Base-by-base conservation (phyloP, 1,284 basidiomycete species). In the Sanguinoderma infundibulare region DNA sequence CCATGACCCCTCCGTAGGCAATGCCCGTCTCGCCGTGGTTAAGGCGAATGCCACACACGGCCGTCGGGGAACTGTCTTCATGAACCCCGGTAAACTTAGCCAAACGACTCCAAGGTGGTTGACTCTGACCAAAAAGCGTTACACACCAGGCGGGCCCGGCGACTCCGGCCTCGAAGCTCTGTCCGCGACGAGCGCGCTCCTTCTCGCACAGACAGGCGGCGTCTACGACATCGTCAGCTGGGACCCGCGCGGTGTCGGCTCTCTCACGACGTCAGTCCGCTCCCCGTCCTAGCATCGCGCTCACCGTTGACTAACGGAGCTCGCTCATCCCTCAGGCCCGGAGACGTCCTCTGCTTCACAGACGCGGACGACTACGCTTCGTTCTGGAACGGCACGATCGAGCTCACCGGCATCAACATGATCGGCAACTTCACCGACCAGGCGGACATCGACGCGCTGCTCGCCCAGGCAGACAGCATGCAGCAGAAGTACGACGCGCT, bases 401-500 rank as follows among this genome's bases (percentile, higher is more conserved):
- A 64, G 30, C 17, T 40, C 14, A 34, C n/a, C 12, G 61, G 60
- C 5, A 66, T 66, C 52, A 44, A 61, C 26, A 58, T 52, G 51
- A 54, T 24, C 1, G 61, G 62, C 14, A 60, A 55, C 57, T 62
- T 66, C 57, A 53, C 62, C 0, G 52, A 64, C 32, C 49, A 39
- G 14, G n/a, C 17, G 2, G 62, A 66, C 15, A 39, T 60, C 36
- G 15, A 53, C 5, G 30, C 39, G 30, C 49, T 66, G 17, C 28
- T 57, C 12, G 54, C 55, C 1, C 65, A 66, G 32, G 60, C 61
- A 4, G 22, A 39, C 4, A 20, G 42, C 5, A 60, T 64, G 65
- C 57, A 66, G 57, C 28, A 55, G 53, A 66, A 62, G 52, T 66
- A 62, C 39, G 28, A n/a, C 12, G 65, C 59, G 39, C 42, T 66